These are phyloP conservation scores for Fusarium chuoi DNA, from an alignment of 2,329 filamentous ascomycete genomes.

Conservation along the genomic window DNA sequence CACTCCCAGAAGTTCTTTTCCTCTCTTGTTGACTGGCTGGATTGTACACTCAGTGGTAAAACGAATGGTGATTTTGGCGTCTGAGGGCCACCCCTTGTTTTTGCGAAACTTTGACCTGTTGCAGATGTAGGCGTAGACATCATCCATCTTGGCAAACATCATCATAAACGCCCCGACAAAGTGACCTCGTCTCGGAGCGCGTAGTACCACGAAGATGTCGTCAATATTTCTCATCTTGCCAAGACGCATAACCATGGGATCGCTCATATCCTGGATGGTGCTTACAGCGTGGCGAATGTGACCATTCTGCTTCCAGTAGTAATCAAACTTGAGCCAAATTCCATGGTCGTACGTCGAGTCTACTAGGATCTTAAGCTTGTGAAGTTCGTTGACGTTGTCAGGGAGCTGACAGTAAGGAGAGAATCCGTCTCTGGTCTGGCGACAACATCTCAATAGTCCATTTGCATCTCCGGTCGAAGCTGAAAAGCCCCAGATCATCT, in stretches of 20 bases:
- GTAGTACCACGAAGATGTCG: not conserved
- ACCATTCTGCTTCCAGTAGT: not conserved
- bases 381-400: not conserved
- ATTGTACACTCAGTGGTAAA: constrained; percentile 12
- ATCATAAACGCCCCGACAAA: constrained; percentile 13
- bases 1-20: constrained; percentile 32
- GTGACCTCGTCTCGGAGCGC: constrained; percentile 13
- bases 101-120: not conserved
- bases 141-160: constrained; percentile 23
- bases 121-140: not conserved
- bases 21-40: constrained; percentile 6
- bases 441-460: constrained; percentile 14
- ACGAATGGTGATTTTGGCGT: not conserved
- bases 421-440: constrained; percentile 8
- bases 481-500: constrained; percentile 8
- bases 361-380: not conserved
- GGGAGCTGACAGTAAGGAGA: not conserved
- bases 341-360: constrained; percentile 18
- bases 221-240: not conserved
- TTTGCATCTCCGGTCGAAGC: not conserved
- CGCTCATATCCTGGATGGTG: constrained; percentile 5
- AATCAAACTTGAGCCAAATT: constrained; percentile 19
- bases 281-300: not conserved
- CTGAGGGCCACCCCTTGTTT: too few relatives aligned
- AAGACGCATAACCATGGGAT: not conserved